Evolutionary conservation across 2,329 filamentous ascomycete genomes (phyloP).

Genomic region (Colletotrichum cordylinicola): DNA sequence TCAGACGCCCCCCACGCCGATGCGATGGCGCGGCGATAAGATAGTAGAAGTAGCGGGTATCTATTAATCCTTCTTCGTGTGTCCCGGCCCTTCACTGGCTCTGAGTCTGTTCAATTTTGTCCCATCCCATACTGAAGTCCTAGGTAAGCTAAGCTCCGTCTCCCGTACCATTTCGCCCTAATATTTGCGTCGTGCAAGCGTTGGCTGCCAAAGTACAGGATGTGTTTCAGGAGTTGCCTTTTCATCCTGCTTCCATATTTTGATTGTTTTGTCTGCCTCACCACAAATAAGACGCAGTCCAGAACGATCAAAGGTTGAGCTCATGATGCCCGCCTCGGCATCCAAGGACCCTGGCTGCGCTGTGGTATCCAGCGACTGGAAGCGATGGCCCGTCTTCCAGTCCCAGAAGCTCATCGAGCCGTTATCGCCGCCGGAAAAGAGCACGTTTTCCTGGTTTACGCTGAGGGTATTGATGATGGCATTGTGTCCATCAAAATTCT

Average conservation of each 20-base stretch:
- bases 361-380: slow-evolving; percentile 87
- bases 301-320: slow-evolving; percentile 88
- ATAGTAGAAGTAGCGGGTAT: not conserved
- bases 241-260: slow-evolving; percentile 96
- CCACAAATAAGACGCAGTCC: slow-evolving; percentile 90
- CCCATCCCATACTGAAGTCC: slow-evolving; percentile 2
- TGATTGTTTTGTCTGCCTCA: slow-evolving; percentile 97
- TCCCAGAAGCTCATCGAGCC: slow-evolving; percentile 98
- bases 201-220: slow-evolving; percentile 91
- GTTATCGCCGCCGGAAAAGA: slow-evolving; percentile 94
- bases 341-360: slow-evolving; percentile 94
- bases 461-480: slow-evolving; percentile 93
- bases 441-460: slow-evolving; percentile 92
- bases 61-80: not conserved
- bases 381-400: slow-evolving; percentile 95
- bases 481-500: slow-evolving; percentile 97
- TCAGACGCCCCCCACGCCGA: not conserved
- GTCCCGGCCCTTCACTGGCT: not conserved
- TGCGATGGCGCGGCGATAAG: not conserved
- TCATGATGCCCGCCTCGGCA: slow-evolving; percentile 94
- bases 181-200: slow-evolving; percentile 72
- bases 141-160: not conserved
- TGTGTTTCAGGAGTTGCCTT: slow-evolving; percentile 90
- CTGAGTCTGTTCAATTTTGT: not conserved
- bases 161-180: slow-evolving; percentile 52